Conservation (phyloP, 2,329 filamentous ascomycete genomes). For the Zymoseptoria pseudotritici region DNA sequence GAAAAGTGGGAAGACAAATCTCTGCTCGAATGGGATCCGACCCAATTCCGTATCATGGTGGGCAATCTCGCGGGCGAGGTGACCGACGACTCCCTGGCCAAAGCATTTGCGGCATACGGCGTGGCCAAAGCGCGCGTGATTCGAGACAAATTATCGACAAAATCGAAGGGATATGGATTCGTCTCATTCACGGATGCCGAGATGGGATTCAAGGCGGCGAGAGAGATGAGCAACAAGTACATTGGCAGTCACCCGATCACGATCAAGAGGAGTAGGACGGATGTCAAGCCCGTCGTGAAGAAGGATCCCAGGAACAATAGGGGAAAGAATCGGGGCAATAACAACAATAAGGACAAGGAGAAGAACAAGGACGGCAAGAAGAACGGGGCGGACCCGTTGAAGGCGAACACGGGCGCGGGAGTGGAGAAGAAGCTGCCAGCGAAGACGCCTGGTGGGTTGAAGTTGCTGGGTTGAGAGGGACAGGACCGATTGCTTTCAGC, state of each 20-base stretch:
- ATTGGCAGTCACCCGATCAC: slow-evolving; percentile 84
- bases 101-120: slow-evolving; percentile 88
- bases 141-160: slow-evolving; percentile 89
- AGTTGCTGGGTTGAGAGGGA: slow-evolving; percentile 22
- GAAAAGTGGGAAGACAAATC: slow-evolving; percentile 86
- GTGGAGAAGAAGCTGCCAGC: slow-evolving; percentile 25
- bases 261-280: slow-evolving; percentile 80
- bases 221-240: slow-evolving; percentile 99
- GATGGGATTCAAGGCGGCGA: slow-evolving; percentile 91
- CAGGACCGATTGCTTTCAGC: not conserved
- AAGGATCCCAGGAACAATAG: slow-evolving; percentile 34
- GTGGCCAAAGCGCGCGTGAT: slow-evolving; percentile 90
- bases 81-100: slow-evolving; percentile 88
- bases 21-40: slow-evolving; percentile 90
- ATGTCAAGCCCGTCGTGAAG: slow-evolving; percentile 71
- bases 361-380: slow-evolving; percentile 38
- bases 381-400: slow-evolving; percentile 27
- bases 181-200: slow-evolving; percentile 93
- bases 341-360: slow-evolving; percentile 30
- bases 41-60: slow-evolving; percentile 89
- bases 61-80: slow-evolving; percentile 96
- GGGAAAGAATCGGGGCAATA: slow-evolving; percentile 47
- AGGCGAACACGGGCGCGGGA: slow-evolving; percentile 29
- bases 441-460: slow-evolving; percentile 19
- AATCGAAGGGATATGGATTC: slow-evolving; percentile 94